Base-by-base conservation (phyloP, 305 asterid genomes). In the Solanum aculeatissimum region DNA sequence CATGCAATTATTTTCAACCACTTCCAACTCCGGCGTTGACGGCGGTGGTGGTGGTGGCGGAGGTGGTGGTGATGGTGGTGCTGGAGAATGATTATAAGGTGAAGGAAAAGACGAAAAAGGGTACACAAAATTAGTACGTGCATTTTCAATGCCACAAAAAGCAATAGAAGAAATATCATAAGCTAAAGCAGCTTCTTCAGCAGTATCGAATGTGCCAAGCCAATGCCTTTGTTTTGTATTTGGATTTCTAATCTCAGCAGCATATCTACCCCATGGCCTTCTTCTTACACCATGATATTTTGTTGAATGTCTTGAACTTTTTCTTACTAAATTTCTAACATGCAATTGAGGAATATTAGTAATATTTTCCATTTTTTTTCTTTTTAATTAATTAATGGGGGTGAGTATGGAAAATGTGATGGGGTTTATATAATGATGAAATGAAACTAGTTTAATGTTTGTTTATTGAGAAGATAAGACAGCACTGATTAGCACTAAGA, bases 111-210 rank as follows among this genome's bases (percentile, higher is more conserved):
- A 21, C 45, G 32, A 11, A 51, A 84, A 68, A 9, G 89, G 87
- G 74, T 87, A 89, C 7, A 82, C 21, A 42, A 89, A 91, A 84
- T 91, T 91, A 47, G 93, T 91, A 12, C 89, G 91, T 35, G 93
- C 91, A 18, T 81, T 88, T 32, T 84, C 63, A 54, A 87, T 81
- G 49, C 93, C 92, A 80, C 88, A 60, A 82, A 89, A 87, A 9
- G 88, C 23, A 72, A 88, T 83, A 74, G 92, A 88, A 4, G 90
- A 87, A 77, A 86, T 60, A 85, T 90, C 92, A 83, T 91, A 89
- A 68, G 91, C 89, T 15, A 86, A 43, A 32, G 91, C 92, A 82
- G 91, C 92, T 86, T 91, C 90, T 57, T 88, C 91, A 16, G 92
- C 90, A 3, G 89, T 89, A 84, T 88, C 90, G 38, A 87, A 91